phyloP scores from a whole-genome alignment of 1,284 basidiomycete species.

The Trametes versicolor region DNA sequence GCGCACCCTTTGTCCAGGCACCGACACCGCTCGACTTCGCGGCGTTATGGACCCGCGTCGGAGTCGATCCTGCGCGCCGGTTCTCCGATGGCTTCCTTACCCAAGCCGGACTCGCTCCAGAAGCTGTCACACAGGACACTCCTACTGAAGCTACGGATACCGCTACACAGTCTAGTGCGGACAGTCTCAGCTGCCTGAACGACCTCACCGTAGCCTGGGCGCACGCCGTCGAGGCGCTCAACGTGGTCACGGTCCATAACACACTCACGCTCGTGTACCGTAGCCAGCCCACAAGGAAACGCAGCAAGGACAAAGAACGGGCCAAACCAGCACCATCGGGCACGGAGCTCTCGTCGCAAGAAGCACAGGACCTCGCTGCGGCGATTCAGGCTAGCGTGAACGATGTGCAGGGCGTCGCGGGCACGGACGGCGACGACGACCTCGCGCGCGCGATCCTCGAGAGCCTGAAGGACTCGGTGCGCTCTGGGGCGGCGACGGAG shows the following conservation, averaged over 20 bases:
- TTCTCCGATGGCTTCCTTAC: conserved; percentile 68
- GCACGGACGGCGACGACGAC: conserved; percentile 28
- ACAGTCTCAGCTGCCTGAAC: conserved; percentile 38
- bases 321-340: neutral
- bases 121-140: conserved; percentile 26
- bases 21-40: conserved; percentile 59
- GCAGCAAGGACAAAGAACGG: neutral
- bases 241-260: conserved; percentile 50
- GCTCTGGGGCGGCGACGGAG: conserved; percentile 4
- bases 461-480: conserved; percentile 32
- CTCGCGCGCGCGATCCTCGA: conserved; percentile 37
- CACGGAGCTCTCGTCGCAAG: conserved; percentile 37
- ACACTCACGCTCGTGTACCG: conserved; percentile 63
- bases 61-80: conserved; percentile 52
- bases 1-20: conserved; percentile 27
- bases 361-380: conserved; percentile 50
- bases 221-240: conserved; percentile 44
- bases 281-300: conserved; percentile 42
- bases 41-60: conserved; percentile 61
- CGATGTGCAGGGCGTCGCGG: conserved; percentile 42
- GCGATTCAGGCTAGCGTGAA: conserved; percentile 80
- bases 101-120: conserved; percentile 54
- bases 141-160: neutral
- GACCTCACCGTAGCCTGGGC: conserved; percentile 47
- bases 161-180: conserved; percentile 7